These are phyloP conservation scores for Phoma sp. DNA, from an alignment of 2,329 filamentous ascomycete genomes.

Conservation along the genomic window DNA sequence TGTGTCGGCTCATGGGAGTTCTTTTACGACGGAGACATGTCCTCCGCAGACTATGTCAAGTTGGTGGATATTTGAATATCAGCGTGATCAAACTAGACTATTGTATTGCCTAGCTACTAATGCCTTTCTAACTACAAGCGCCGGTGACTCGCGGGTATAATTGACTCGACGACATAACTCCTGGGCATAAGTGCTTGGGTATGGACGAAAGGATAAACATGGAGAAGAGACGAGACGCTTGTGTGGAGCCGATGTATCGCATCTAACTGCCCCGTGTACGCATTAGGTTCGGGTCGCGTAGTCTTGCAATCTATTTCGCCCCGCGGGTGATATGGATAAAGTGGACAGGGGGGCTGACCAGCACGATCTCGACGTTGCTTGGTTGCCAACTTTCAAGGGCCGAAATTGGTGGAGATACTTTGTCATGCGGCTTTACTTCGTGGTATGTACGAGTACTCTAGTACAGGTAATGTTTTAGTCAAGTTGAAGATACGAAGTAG, in stretches of 20 bases:
- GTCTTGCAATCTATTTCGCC: constrained; percentile 23
- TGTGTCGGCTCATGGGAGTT: too few relatives aligned
- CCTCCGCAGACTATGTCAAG: neutral
- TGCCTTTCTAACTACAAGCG: too few relatives aligned
- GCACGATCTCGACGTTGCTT: constrained; percentile 4
- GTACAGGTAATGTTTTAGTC: neutral
- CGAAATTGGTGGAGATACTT: neutral
- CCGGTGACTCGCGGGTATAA: too few relatives aligned
- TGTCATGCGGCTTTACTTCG: too few relatives aligned
- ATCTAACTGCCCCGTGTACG: neutral
- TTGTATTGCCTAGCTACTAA: too few relatives aligned
- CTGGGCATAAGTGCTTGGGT: neutral
- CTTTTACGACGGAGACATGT: neutral
- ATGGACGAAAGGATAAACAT: neutral
- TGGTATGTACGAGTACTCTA: neutral
- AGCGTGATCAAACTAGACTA: too few relatives aligned
- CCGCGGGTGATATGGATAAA: constrained; percentile 47
- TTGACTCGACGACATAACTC: too few relatives aligned
- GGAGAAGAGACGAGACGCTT: neutral
- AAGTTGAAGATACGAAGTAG: neutral
- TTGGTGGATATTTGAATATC: too few relatives aligned
- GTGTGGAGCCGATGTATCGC: neutral
- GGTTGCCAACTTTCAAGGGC: neutral
- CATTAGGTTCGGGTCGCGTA: constrained; percentile 8
- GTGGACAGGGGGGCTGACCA: constrained; percentile 4